A percentile compares a stretch with the other conserved stretches of the same genome.
These are phyloP conservation scores for Kazachstania psychrophila DNA, from an alignment of 805 yeast genomes.

Conservation along the genomic window DNA sequence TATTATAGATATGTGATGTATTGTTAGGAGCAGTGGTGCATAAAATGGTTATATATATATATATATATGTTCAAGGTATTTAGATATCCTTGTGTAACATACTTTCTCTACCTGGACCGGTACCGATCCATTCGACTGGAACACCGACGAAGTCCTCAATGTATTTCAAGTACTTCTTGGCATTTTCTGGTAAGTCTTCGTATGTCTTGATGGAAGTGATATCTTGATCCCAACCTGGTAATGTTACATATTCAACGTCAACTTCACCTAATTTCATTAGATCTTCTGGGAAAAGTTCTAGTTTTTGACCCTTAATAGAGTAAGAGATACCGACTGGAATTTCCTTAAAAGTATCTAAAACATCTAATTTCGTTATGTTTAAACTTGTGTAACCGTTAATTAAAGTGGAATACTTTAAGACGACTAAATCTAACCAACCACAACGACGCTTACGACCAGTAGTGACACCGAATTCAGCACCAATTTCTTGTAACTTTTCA, in stretches of 20 bases:
- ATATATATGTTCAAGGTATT: not conserved
- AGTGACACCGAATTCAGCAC: constrained; percentile 96
- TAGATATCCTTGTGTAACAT: constrained; percentile 55
- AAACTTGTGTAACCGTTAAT: constrained; percentile 93
- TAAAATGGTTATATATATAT: not conserved
- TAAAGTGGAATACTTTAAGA: constrained; percentile 78
- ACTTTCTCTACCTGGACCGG: constrained; percentile 93
- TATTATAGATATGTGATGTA: not conserved
- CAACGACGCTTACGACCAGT: constrained; percentile 99
- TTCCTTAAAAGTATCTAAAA: constrained; percentile 80
- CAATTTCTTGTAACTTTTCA: constrained; percentile 78
- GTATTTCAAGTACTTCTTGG: constrained; percentile 71
- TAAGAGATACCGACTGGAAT: constrained; percentile 84
- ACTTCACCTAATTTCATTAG: constrained; percentile 72
- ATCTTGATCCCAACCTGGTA: constrained; percentile 91
- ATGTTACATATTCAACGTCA: constrained; percentile 82
- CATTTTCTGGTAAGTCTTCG: constrained; percentile 78
- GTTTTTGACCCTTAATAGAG: constrained; percentile 63
- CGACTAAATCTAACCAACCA: constrained; percentile 97
- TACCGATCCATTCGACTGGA: constrained; percentile 95
- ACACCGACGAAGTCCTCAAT: constrained; percentile 79
- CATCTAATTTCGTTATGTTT: constrained; percentile 93
- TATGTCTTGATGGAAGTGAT: constrained; percentile 63
- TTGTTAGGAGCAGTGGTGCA: not conserved
- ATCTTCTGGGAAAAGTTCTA: constrained; percentile 88